Conservation (phyloP, 768 basidiomycete genomes). For the Tremella fuciformis region DNA sequence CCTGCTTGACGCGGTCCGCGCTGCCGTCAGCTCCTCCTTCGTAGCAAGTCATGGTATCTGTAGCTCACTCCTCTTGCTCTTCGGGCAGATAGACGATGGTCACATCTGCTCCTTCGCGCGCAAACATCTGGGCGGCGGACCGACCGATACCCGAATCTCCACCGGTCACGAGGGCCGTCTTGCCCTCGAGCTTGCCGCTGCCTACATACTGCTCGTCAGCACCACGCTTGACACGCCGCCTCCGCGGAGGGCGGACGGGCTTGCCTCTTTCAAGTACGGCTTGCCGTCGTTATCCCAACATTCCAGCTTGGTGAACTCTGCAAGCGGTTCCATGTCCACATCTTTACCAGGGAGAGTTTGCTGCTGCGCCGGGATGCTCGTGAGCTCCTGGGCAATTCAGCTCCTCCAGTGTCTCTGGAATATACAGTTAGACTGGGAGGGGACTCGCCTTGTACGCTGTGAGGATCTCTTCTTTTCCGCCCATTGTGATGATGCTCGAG, state of each 20-base stretch:
- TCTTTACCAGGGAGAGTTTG: slow-evolving; percentile 59
- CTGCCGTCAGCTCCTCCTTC: slow-evolving; percentile 3
- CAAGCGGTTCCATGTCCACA: slow-evolving; percentile 56
- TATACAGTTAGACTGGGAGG: neutral
- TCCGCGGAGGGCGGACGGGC: neutral
- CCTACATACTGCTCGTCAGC: slow-evolving; percentile 56
- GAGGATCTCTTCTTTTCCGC: slow-evolving; percentile 38
- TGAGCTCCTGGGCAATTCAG: slow-evolving; percentile 29
- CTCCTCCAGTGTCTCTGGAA: neutral
- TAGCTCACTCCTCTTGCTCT: slow-evolving; percentile 59
- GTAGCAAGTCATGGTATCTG: no score
- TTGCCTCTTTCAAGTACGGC: slow-evolving; percentile 55
- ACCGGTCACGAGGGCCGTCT: slow-evolving; percentile 49
- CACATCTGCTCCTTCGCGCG: slow-evolving; percentile 55
- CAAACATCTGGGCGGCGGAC: slow-evolving; percentile 50
- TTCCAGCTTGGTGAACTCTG: slow-evolving; percentile 52
- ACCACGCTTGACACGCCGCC: no score
- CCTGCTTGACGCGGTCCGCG: slow-evolving; percentile 52
- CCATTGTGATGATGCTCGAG: slow-evolving; percentile 23
- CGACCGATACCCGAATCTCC: slow-evolving; percentile 47
- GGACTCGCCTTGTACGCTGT: slow-evolving; percentile 42
- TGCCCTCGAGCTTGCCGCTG: slow-evolving; percentile 55
- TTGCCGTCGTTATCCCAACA: slow-evolving; percentile 59
- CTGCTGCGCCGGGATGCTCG: slow-evolving; percentile 50
- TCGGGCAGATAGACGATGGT: slow-evolving; percentile 58